Conservation (phyloP, 441 rosid genomes). For the Erodium texanum region DNA sequence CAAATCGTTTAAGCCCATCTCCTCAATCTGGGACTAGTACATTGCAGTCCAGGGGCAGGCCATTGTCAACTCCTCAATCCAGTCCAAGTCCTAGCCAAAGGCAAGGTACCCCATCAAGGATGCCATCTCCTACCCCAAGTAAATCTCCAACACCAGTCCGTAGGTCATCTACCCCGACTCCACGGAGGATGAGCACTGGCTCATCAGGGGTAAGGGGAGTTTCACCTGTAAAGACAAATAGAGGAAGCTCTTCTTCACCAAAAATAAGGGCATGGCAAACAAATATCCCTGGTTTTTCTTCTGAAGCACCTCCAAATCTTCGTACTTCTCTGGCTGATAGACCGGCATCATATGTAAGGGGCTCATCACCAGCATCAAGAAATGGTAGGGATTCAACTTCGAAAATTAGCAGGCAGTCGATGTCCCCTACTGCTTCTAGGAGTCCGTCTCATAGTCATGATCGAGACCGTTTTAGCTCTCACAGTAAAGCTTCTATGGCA, state of each 20-base stretch:
- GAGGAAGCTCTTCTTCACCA: slow-evolving; percentile 90
- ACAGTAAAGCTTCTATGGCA: slow-evolving; percentile 83
- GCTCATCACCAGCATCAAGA: slow-evolving; percentile 88
- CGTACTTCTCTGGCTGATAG: slow-evolving; percentile 93
- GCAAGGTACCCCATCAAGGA: not conserved
- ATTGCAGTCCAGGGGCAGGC: slow-evolving; percentile 75
- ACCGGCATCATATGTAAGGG: slow-evolving; percentile 86
- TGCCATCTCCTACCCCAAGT: slow-evolving; percentile 31
- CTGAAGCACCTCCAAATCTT: slow-evolving; percentile 94
- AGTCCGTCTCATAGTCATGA: slow-evolving; percentile 77
- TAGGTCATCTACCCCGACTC: slow-evolving; percentile 74
- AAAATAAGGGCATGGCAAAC: slow-evolving; percentile 88
- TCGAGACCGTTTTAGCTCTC: slow-evolving; percentile 71
- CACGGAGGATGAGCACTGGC: slow-evolving; percentile 68
- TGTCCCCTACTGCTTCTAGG: slow-evolving; percentile 92
- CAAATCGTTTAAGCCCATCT: slow-evolving; percentile 86
- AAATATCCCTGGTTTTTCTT: slow-evolving; percentile 86
- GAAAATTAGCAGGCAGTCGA: slow-evolving; percentile 66
- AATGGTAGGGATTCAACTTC: slow-evolving; percentile 44
- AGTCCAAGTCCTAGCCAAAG: slow-evolving; percentile 50
- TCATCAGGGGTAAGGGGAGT: slow-evolving; percentile 56
- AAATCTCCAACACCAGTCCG: slow-evolving; percentile 51
- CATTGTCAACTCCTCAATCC: slow-evolving; percentile 61
- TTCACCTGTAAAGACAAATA: slow-evolving; percentile 59
- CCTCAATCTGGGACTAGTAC: slow-evolving; percentile 63